phyloP scores from a whole-genome alignment of 1,284 basidiomycete genomes.

The Fomitopsis pinicola region DNA sequence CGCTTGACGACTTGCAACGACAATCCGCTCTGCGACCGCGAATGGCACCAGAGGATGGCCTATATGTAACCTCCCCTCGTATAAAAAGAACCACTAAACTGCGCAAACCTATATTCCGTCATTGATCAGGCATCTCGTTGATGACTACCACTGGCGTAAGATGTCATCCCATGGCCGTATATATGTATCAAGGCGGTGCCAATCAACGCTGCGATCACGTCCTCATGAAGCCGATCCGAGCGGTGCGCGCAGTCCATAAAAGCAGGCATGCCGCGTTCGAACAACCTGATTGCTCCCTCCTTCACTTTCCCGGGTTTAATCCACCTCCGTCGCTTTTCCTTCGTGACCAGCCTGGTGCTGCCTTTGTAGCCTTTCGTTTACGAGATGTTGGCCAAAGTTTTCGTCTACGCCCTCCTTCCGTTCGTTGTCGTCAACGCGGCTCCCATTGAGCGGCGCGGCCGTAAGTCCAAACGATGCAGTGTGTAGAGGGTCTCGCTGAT shows the following conservation, averaged over 20 bases:
- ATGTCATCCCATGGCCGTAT: background rate
- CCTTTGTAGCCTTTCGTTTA: conserved; percentile 3
- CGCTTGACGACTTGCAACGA: too few relatives aligned
- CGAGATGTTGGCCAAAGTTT: conserved; percentile 17
- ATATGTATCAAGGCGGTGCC: background rate
- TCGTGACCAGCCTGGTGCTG: conserved; percentile 20
- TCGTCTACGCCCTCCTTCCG: conserved; percentile 14
- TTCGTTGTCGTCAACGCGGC: conserved; percentile 12
- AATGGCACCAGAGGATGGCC: background rate
- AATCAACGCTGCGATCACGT: background rate
- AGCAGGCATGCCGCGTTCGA: background rate
- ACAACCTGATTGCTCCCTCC: conserved; percentile 8
- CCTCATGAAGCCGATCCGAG: background rate
- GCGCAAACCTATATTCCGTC: background rate
- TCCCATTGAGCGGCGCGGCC: conserved; percentile 9
- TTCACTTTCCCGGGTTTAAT: conserved; percentile 12
- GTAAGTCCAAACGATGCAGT: background rate
- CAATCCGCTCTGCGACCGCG: too few relatives aligned
- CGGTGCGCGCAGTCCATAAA: background rate
- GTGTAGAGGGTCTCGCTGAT: background rate
- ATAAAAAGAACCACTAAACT: background rate
- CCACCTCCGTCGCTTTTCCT: conserved; percentile 10
- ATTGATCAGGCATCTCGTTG: background rate
- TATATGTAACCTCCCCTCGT: too few relatives aligned
- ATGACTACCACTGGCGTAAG: background rate